Conservation (phyloP, 2,329 filamentous ascomycete genomes). For the Epichloe uncinata region DNA sequence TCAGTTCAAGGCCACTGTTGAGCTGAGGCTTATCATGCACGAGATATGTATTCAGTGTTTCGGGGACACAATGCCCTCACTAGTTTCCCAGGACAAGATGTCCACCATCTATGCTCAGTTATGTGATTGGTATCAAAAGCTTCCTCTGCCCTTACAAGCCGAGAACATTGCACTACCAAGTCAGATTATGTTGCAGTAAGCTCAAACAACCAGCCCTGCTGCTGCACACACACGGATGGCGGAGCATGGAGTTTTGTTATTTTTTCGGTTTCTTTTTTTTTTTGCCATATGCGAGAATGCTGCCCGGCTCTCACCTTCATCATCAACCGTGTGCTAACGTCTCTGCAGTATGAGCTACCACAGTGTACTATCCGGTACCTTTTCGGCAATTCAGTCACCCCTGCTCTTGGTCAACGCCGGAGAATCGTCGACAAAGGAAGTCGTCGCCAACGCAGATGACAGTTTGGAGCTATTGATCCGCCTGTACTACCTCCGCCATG, state of each 20-base stretch:
- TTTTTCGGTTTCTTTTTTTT: no score
- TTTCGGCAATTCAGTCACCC: no score
- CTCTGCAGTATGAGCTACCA: no score
- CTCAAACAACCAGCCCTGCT: neutral
- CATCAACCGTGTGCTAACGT: no score
- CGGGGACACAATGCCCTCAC: neutral
- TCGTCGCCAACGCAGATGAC: constrained; percentile 12
- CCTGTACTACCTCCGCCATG: constrained; percentile 19
- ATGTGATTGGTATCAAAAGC: constrained; percentile 14
- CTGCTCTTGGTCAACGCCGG: no score
- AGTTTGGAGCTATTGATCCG: constrained; percentile 14
- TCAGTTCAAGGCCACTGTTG: constrained; percentile 15
- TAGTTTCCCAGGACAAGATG: constrained; percentile 9
- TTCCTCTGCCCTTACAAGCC: constrained; percentile 16
- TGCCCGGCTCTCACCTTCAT: no score
- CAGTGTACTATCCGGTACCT: no score
- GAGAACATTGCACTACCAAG: constrained; percentile 18
- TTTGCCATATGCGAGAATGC: neutral
- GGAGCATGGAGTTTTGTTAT: neutral
- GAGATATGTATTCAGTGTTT: constrained; percentile 5
- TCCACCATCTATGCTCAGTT: constrained; percentile 12
- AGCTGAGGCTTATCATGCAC: constrained; percentile 21
- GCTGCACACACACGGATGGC: neutral
- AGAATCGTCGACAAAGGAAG: constrained; percentile 4
- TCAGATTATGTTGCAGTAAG: constrained; percentile 25